Evolutionary conservation across 2,329 filamentous ascomycete genomes (phyloP).

Genomic region (Pleoardoris graminearum): DNA sequence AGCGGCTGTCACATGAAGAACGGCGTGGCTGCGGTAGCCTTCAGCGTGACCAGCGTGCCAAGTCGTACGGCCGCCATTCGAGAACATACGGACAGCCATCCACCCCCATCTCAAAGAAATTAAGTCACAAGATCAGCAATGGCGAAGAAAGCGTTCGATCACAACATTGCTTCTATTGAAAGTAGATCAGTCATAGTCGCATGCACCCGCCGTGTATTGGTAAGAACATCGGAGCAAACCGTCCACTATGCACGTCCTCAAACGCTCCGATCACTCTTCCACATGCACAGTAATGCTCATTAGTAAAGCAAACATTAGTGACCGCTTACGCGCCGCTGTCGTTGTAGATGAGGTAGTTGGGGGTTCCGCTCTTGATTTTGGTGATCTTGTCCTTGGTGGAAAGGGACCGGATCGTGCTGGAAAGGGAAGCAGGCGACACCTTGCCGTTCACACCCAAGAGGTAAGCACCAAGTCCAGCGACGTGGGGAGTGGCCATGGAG

Average conservation of each 20-base stretch:
- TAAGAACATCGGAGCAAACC: not conserved
- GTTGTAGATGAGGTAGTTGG: constrained; percentile 62
- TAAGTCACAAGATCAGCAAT: not conserved
- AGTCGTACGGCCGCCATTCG: constrained; percentile 1
- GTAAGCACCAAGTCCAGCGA: constrained; percentile 72
- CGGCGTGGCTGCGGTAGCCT: not conserved
- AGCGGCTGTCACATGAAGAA: not conserved
- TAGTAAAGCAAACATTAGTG: not conserved
- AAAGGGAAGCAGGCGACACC: constrained; percentile 53
- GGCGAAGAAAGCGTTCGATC: not conserved
- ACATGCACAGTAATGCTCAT: not conserved
- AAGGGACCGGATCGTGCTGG: constrained; percentile 51
- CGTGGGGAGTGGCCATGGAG: constrained; percentile 70
- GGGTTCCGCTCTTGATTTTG: constrained; percentile 50
- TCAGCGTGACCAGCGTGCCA: not conserved
- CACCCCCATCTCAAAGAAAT: too few species aligned
- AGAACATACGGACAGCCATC: not conserved
- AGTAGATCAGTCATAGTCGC: not conserved
- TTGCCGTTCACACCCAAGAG: constrained; percentile 59
- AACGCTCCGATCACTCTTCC: not conserved
- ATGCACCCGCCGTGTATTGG: not conserved
- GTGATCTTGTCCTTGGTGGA: constrained; percentile 49
- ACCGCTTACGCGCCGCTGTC: constrained; percentile 34
- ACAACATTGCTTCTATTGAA: not conserved
- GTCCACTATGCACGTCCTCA: not conserved